These are phyloP conservation scores for Apiotrichum domesticum DNA, from an alignment of 1,284 basidiomycete species.

Conservation along the genomic window DNA sequence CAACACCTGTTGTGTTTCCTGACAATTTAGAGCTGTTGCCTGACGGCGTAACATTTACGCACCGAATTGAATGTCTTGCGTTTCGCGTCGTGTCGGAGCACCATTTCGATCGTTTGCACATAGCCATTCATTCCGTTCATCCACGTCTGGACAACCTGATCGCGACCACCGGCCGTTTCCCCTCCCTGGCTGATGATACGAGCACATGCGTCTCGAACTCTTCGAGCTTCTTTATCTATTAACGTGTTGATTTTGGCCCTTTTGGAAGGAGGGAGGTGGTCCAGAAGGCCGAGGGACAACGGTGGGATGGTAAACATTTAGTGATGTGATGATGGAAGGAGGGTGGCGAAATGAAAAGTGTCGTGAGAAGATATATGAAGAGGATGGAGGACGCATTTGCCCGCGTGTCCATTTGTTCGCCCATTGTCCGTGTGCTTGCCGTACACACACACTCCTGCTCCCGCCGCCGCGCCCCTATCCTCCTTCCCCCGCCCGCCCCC, in stretches of 20 bases:
- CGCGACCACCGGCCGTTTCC: neutral
- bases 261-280: neutral
- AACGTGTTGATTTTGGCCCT: constrained; percentile 3
- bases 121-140: neutral
- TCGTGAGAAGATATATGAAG: too few species aligned
- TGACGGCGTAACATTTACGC: neutral
- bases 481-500: too few species aligned
- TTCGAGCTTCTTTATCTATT: neutral
- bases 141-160: neutral
- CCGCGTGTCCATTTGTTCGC: too few species aligned
- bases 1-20: constrained; percentile 15
- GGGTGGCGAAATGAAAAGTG: too few species aligned
- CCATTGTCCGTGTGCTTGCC: too few species aligned
- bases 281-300: neutral
- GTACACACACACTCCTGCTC: too few species aligned
- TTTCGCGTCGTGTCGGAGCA: neutral
- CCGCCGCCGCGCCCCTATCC: too few species aligned
- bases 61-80: neutral
- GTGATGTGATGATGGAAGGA: too few species aligned
- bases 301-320: neutral
- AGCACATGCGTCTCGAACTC: neutral
- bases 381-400: too few species aligned
- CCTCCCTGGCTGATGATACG: too few species aligned
- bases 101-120: neutral
- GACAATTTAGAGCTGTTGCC: neutral